These are phyloP conservation scores for Puccinia polysora DNA, from an alignment of 1,284 basidiomycete species.

Conservation along the genomic window DNA sequence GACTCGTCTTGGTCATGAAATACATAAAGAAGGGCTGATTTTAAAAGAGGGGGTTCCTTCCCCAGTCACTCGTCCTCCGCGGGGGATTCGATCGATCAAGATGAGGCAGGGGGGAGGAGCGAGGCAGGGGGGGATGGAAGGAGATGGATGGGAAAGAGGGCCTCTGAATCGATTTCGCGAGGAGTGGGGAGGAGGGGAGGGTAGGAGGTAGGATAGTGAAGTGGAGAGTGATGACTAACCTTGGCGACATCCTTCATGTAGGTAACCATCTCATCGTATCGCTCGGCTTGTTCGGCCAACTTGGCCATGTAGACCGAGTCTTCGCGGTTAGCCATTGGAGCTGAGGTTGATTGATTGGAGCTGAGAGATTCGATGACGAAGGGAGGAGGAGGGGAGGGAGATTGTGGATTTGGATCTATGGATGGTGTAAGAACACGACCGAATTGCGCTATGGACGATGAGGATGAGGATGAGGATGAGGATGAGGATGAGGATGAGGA, in stretches of 20 bases:
- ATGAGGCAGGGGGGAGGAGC: neutral
- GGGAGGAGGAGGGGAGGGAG: neutral
- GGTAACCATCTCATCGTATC: conserved; percentile 93
- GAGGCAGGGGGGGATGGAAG: neutral
- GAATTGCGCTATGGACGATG: no score
- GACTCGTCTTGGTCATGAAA: neutral
- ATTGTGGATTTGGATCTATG: no score
- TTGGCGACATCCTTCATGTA: conserved; percentile 94
- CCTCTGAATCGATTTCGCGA: no score
- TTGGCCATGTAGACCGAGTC: conserved; percentile 99
- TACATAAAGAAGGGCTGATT: neutral
- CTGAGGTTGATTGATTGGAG: neutral
- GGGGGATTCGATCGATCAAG: conserved; percentile 23
- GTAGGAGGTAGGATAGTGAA: neutral
- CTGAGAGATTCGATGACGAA: neutral
- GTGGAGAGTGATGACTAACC: conserved; percentile 20
- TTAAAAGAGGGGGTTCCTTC: neutral
- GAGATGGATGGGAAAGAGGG: no score
- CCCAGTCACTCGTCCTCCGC: no score
- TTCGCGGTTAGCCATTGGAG: conserved; percentile 62
- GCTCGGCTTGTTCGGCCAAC: conserved; percentile 72
- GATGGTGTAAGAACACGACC: no score
- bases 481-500: no score
- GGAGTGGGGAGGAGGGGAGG: no score
- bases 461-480: no score